phyloP scores from a whole-genome alignment of 495 filamentous ascomycete species.

The Cenococcum geophilum region DNA sequence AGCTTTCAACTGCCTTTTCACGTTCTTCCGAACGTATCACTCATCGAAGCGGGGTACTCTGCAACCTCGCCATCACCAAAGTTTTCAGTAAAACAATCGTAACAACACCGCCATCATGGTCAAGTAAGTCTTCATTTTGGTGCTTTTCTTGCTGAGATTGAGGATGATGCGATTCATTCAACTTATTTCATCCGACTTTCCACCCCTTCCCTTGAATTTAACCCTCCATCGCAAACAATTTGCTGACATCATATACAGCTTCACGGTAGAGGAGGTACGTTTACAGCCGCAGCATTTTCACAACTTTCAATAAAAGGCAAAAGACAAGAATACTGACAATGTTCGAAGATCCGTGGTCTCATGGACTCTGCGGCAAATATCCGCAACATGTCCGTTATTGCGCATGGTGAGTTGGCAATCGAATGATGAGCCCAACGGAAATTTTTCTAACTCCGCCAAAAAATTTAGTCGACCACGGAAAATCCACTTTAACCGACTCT shows the following conservation, averaged over 20 bases:
- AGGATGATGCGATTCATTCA: not conserved
- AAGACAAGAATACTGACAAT: conserved; percentile 31
- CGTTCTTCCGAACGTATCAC: conserved; percentile 8
- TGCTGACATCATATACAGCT: conserved; percentile 55
- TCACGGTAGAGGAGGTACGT: conserved; percentile 91
- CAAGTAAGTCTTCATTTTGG: conserved; percentile 68
- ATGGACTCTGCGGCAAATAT: conserved; percentile 99
- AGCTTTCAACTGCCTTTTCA: conserved; percentile 7
- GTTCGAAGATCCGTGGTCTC: conserved; percentile 69
- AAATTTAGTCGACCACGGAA: conserved; percentile 87
- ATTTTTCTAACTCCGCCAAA: conserved; percentile 6
- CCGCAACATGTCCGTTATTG: conserved; percentile 99
- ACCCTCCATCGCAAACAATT: not conserved
- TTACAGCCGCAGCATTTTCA: conserved; percentile 3
- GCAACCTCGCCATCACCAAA: conserved; percentile 20
- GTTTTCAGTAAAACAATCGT: conserved; percentile 22
- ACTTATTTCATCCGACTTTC: not conserved
- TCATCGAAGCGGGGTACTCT: conserved; percentile 27
- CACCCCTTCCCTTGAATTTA: not conserved
- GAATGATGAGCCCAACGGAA: not conserved
- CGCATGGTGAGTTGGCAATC: conserved; percentile 61
- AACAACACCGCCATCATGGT: conserved; percentile 90
- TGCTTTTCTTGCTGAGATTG: not conserved
- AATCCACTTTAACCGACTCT: conserved; percentile 98
- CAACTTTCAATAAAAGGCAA: not conserved